phyloP scores from a whole-genome alignment of 345 rosid species.

The Hypericum perforatum region DNA sequence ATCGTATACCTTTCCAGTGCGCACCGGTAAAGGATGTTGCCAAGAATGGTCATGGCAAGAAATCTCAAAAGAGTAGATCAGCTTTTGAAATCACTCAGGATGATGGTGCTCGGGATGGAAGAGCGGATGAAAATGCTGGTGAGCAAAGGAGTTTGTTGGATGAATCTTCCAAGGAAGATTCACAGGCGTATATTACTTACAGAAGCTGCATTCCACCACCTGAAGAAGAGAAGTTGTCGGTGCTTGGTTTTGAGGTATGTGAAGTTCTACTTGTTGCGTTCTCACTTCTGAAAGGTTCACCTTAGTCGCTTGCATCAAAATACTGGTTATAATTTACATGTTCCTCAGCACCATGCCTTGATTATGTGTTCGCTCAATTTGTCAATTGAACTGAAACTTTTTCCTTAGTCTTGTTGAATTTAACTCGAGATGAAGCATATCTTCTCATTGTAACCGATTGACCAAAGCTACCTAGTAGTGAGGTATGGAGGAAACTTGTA shows the following conservation, averaged over 20 bases:
- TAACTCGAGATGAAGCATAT: too few species aligned
- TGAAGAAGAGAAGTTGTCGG: conserved; percentile 64
- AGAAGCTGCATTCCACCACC: conserved; percentile 76
- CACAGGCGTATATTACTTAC: conserved; percentile 55
- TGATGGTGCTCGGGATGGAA: conserved; percentile 9
- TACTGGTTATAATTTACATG: too few species aligned
- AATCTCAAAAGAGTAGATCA: conserved; percentile 29
- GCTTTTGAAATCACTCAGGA: conserved; percentile 19
- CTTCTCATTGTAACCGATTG: too few species aligned
- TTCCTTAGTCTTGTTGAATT: too few species aligned
- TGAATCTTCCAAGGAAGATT: conserved; percentile 31
- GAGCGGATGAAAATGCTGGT: conserved; percentile 13
- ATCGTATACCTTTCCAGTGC: conserved; percentile 81
- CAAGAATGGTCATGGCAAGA: conserved; percentile 20
- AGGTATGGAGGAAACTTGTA: too few species aligned
- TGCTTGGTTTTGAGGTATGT: conserved; percentile 81
- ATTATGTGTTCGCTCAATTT: too few species aligned
- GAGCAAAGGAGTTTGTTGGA: conserved; percentile 39
- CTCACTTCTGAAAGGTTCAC: not conserved
- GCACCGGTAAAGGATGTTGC: conserved; percentile 28
- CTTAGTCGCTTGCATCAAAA: not conserved
- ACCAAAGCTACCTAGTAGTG: too few species aligned
- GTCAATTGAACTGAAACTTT: too few species aligned
- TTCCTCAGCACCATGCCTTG: too few species aligned
- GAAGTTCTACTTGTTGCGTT: not conserved